A percentile compares a stretch with the other conserved stretches of the same genome.
These are phyloP conservation scores for Parsonsia alboflavescens DNA, from an alignment of 257 asterid genomes.

Conservation along the genomic window DNA sequence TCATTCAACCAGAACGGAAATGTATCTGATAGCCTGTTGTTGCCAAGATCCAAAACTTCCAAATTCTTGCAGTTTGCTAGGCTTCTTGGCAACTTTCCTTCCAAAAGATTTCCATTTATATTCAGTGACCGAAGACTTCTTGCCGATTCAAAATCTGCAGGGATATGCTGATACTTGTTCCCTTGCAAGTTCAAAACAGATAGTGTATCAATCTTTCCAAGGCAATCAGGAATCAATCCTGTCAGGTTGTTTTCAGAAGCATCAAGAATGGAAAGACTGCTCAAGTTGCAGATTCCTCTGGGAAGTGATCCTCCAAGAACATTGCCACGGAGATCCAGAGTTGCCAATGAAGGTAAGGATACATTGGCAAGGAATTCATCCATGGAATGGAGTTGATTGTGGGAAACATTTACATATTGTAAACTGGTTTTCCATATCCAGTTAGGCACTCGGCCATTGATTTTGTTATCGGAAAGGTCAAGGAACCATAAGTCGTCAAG, in stretches of 20 bases:
- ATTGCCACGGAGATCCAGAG: constrained; percentile 31
- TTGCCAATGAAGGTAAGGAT: constrained; percentile 25
- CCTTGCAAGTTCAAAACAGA: neutral
- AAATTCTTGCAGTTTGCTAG: constrained; percentile 15
- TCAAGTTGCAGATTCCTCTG: neutral
- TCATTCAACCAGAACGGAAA: constrained; percentile 33
- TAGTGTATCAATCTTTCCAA: neutral
- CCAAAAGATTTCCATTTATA: constrained; percentile 25
- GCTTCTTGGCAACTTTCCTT: constrained; percentile 37
- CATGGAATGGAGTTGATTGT: constrained; percentile 29
- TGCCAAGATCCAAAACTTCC: constrained; percentile 18
- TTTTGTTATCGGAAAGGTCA: constrained; percentile 42
- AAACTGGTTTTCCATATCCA: constrained; percentile 48
- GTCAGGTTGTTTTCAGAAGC: neutral
- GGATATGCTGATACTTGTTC: neutral
- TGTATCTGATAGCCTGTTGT: constrained; percentile 30
- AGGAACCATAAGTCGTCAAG: constrained; percentile 29
- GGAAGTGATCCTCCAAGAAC: neutral
- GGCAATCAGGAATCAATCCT: neutral
- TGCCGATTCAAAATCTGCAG: neutral
- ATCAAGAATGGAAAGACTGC: neutral
- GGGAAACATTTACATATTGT: constrained; percentile 38
- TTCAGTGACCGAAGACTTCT: neutral
- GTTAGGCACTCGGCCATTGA: constrained; percentile 44
- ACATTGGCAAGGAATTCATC: constrained; percentile 36